Conservation (phyloP, 2,329 filamentous ascomycete species). For the Stachybotrys echinatus region DNA sequence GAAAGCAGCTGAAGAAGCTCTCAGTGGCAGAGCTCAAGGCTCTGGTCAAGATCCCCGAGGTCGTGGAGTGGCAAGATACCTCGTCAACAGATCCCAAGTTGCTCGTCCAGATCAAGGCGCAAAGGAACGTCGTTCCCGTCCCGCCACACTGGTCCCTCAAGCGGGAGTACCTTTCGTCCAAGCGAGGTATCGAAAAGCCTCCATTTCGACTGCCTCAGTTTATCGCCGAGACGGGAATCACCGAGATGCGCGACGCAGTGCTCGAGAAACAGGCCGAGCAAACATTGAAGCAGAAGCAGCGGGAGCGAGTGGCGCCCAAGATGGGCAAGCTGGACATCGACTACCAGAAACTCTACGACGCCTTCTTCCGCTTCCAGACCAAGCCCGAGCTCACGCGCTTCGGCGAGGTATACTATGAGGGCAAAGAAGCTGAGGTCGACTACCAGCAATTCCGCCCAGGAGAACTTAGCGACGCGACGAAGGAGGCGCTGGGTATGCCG, state of each 20-base stretch:
- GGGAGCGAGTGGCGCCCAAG: constrained; percentile 89
- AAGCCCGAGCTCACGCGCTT: constrained; percentile 93
- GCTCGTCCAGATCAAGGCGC: constrained; percentile 89
- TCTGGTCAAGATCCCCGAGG: constrained; percentile 81
- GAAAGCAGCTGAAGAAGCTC: constrained; percentile 85
- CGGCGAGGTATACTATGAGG: constrained; percentile 98
- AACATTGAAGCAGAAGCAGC: constrained; percentile 88
- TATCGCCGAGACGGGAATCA: constrained; percentile 94
- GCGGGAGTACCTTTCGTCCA: constrained; percentile 93
- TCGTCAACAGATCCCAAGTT: constrained; percentile 84
- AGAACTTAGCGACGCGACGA: constrained; percentile 81
- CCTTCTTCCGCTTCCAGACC: constrained; percentile 96
- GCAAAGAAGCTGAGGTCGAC: constrained; percentile 96
- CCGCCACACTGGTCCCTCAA: constrained; percentile 94
- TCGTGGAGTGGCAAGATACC: constrained; percentile 96
- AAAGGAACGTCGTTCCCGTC: constrained; percentile 92
- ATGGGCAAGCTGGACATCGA: constrained; percentile 98
- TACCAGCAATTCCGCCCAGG: constrained; percentile 84
- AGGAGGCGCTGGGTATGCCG: constrained; percentile 89
- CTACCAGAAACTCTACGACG: constrained; percentile 96
- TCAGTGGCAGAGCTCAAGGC: constrained; percentile 95
- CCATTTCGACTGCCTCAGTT: constrained; percentile 91
- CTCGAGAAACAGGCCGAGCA: constrained; percentile 93
- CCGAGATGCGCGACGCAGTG: constrained; percentile 96
- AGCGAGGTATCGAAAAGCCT: constrained; percentile 93